Base-by-base conservation (phyloP, 2,329 filamentous ascomycete species). In the Diaporthe ampelina region DNA sequence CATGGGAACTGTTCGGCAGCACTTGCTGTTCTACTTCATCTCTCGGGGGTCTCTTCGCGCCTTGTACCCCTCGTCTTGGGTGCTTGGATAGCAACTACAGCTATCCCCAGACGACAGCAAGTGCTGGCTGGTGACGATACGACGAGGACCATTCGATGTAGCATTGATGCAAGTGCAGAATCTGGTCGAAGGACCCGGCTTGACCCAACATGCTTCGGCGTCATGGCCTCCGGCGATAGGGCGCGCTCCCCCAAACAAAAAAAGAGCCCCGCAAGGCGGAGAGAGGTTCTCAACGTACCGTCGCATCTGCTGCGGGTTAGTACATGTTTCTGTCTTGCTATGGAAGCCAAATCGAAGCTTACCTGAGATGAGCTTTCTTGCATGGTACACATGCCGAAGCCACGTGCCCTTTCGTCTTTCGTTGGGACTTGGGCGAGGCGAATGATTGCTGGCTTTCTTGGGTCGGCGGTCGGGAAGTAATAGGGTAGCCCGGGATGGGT, bases 341-440 rank as follows among this genome's bases (percentile, higher is more conserved):
- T 72, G 61, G 48, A 29, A 76, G 45, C 50, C 35, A 67, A 59
- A 73, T 69, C 72, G 76, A 67, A 52, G 78, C 86, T 81, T 84
- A 92, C 90, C 91, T 88, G 77, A 97, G 88, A 88, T 97, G 94
- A 50, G 94, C 94, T 82, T 91, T 92, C 82, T 96, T 96, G 85
- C 94, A 97, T 75, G 95, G 94, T 78, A 96, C 92, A 81, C 94
- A 97, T 35, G 94, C 94, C 48, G 94, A 95, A 68, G 94, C 93
- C 70, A 96, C 94, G 85, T 97, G 94, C 19, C 93, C 93, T 81
- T 95, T 95, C 8, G 92, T 92, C 81, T 93, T 93, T 77, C 91
- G 87, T 76, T 91, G 90, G 9, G 89, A 86, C 78, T 91, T 92
- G 2, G 90, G 89, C 52, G 90, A 91, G 15, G 85, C 83, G 76